Conservation (phyloP, 2,329 filamentous ascomycete species). For the Colletotrichum lini region DNA sequence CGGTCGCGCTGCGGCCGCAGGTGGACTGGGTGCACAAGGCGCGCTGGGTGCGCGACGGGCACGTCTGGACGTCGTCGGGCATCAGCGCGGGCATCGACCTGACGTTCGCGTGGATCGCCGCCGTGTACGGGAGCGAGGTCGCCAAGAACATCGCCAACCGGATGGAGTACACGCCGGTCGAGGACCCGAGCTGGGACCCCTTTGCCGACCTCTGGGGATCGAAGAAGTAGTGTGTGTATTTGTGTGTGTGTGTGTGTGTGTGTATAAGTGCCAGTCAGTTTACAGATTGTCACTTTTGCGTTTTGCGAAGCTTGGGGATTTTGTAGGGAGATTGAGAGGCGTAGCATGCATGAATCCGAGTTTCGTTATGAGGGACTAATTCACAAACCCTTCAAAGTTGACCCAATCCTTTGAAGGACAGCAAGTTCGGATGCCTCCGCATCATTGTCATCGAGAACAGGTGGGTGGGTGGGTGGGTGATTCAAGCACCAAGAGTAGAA, state of each 20-base stretch:
- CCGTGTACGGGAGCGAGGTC: conserved; percentile 66
- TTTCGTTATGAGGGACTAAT: no score
- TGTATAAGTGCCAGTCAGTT: not conserved
- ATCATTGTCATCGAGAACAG: no score
- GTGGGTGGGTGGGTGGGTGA: no score
- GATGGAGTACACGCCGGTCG: conserved; percentile 72
- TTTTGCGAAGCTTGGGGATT: no score
- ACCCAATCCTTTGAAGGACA: no score
- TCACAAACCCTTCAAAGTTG: no score
- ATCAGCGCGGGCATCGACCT: conserved; percentile 75
- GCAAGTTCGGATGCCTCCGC: no score
- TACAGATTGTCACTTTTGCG: not conserved
- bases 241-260: not conserved
- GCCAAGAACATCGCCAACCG: conserved; percentile 63
- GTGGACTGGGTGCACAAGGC: conserved; percentile 68
- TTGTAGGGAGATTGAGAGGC: no score
- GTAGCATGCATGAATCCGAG: no score
- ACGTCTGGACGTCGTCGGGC: conserved; percentile 71
- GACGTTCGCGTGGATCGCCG: conserved; percentile 69
- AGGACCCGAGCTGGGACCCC: conserved; percentile 65
- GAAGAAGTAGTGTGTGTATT: not conserved
- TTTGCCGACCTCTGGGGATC: conserved; percentile 58
- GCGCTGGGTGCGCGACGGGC: conserved; percentile 71
- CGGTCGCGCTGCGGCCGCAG: conserved; percentile 55
- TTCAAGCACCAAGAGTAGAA: no score